Conservation (phyloP, 2,329 filamentous ascomycete species). For the Paradendryphiella salina region DNA sequence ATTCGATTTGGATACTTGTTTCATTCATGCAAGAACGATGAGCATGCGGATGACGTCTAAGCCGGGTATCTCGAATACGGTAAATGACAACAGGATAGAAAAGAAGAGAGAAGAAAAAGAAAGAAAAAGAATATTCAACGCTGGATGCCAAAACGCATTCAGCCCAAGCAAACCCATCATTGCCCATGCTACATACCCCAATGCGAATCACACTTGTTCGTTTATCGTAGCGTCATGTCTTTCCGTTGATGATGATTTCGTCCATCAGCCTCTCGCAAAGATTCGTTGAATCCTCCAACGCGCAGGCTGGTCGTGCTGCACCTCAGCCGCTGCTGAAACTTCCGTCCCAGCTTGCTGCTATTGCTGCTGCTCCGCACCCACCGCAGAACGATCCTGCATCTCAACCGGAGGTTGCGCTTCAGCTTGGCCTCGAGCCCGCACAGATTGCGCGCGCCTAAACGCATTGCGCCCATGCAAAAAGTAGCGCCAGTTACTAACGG, state of each 20-base stretch:
- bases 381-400: background rate
- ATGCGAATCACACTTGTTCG: no score
- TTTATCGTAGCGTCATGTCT: background rate
- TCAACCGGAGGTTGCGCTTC: constrained; percentile 1
- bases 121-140: no score
- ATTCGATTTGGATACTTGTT: no score
- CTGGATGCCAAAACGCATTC: no score
- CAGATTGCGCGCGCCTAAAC: background rate
- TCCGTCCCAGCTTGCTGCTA: background rate
- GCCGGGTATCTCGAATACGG: no score
- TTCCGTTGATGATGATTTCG: no score
- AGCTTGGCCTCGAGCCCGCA: background rate
- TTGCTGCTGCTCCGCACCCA: background rate
- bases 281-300: background rate
- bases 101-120: background rate
- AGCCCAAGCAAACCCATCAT: no score
- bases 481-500: constrained; percentile 19
- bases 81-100: background rate
- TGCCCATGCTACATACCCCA: no score
- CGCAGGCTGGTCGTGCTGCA: background rate
- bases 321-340: no score
- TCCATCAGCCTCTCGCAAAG: background rate
- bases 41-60: no score
- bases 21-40: no score
- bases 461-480: constrained; percentile 13